Evolutionary conservation across 2,329 filamentous ascomycete species (phyloP).

Genomic region (Fusarium pseudocircinatum): DNA sequence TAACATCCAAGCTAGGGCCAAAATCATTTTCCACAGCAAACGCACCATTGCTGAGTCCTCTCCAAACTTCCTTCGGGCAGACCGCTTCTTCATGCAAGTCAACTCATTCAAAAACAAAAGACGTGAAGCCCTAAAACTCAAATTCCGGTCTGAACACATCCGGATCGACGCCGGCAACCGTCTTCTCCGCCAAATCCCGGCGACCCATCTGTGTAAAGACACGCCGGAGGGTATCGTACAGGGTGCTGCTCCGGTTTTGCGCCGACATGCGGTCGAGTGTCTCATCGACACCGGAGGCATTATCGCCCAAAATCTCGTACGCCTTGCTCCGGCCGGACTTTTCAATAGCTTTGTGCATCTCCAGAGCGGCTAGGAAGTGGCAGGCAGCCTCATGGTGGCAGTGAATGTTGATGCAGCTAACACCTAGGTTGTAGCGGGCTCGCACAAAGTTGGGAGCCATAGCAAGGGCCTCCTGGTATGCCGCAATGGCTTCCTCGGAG

Average conservation of each 20-base stretch:
- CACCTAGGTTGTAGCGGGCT: constrained; percentile 94
- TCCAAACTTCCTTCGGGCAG: background rate
- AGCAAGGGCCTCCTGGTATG: constrained; percentile 91
- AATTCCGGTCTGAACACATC: constrained; percentile 89
- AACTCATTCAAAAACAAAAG: background rate
- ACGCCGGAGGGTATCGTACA: constrained; percentile 91
- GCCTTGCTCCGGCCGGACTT: constrained; percentile 84
- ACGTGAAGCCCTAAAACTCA: constrained; percentile 69
- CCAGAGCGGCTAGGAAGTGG: constrained; percentile 88
- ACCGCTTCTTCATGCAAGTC: constrained; percentile 7
- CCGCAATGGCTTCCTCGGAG: constrained; percentile 94
- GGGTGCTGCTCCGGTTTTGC: constrained; percentile 95
- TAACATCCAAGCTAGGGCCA: constrained; percentile 11
- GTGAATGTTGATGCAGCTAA: constrained; percentile 96
- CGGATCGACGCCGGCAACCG: constrained; percentile 89
- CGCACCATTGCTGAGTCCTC: background rate
- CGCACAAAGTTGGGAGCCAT: constrained; percentile 96
- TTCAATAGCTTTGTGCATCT: constrained; percentile 96
- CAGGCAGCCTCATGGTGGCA: constrained; percentile 93
- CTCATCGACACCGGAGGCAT: constrained; percentile 64
- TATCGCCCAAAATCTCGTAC: constrained; percentile 78
- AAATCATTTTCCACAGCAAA: constrained; percentile 1
- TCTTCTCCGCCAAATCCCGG: constrained; percentile 86
- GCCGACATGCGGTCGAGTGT: constrained; percentile 87
- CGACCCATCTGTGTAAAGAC: constrained; percentile 98